Evolutionary conservation across 2,329 filamentous ascomycete species (phyloP), one percentile per base, ranked within the genome.

Genomic region (Chaetothyriales sp.): DNA sequence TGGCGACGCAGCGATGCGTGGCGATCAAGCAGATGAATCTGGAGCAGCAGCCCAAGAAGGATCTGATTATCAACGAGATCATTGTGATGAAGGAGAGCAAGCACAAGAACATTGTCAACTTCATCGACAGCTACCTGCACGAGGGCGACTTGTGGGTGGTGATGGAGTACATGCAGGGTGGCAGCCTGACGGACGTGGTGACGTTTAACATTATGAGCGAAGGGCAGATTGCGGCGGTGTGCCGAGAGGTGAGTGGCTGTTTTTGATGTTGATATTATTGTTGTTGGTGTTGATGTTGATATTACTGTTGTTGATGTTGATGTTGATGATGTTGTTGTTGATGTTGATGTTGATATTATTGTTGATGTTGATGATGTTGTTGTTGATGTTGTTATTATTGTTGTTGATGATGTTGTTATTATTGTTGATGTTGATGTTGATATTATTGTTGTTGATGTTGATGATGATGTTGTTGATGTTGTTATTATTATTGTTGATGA

Each of bases 11-110:
- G 69, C 82, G 85, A 56, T 82, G 94, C 60, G 92, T 98, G 40
- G 92, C 92, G 44, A 97, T 98, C 70, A 98, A 98, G 73, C 92
- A 98, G 73, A 98, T 98, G 92, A 97, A 97, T 60, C 73, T 98
- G 51, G 92, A 97, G 68, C 86, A 97, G 69, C 92, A 98, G 64
- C 92, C 92, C 2, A 97, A 97, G 78, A 98, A 98, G 69, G 92
- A 98, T 62, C 74, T 97, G 47, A 98, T 98, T 64, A 95, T 98
- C 70, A 98, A 98, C 68, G 92, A 98, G 67, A 98, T 98, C 60
- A 71, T 98, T 53, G 92, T 98, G 53, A 98, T 98, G 92, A 95
- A 94, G 72, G 92, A 97, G 64, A 95, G 89, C 74, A 92, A 87
- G 53, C 92, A 98, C 66, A 90, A 89, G 63, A 97, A 97, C 66